Conservation (phyloP, 2,329 filamentous ascomycete species). For the Colletotrichum lindemuthianum region DNA sequence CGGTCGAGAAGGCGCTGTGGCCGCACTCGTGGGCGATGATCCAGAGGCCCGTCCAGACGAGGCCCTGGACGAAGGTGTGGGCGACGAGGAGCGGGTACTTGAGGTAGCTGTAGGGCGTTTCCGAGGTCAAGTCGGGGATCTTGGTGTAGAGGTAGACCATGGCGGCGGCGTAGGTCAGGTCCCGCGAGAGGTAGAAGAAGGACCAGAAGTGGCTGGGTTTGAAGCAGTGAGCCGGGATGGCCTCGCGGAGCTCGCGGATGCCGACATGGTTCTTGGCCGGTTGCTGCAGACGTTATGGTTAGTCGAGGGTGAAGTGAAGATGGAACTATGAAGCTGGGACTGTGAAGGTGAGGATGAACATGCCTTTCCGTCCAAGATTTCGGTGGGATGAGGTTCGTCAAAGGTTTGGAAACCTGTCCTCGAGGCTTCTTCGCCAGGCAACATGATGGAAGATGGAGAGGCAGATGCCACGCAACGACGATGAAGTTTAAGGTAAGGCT, state of each 20-base stretch:
- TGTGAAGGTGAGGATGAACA: too few species aligned
- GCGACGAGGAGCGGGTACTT: slow-evolving; percentile 62
- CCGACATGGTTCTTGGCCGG: neutral
- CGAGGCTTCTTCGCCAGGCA: too few species aligned
- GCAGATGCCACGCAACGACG: too few species aligned
- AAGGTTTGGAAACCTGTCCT: too few species aligned
- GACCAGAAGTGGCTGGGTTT: slow-evolving; percentile 61
- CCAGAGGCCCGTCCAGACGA: slow-evolving; percentile 75
- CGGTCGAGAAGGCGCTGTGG: slow-evolving; percentile 72
- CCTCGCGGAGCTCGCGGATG: slow-evolving; percentile 47
- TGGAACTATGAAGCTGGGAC: too few species aligned
- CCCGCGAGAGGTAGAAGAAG: slow-evolving; percentile 65
- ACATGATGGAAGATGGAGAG: too few species aligned
- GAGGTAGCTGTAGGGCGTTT: slow-evolving; percentile 48
- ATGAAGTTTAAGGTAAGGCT: too few species aligned
- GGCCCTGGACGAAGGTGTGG: slow-evolving; percentile 72
- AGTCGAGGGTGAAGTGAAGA: too few species aligned
- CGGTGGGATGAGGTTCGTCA: too few species aligned
- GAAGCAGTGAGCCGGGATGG: slow-evolving; percentile 71
- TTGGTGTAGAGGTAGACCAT: slow-evolving; percentile 51
- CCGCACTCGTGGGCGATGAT: slow-evolving; percentile 77
- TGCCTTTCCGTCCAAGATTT: too few species aligned
- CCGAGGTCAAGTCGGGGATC: neutral
- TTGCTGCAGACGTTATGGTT: neutral
- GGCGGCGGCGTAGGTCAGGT: slow-evolving; percentile 58